phyloP scores from a whole-genome alignment of 176 grass and related monocot species.

The Zizania latifolia region DNA sequence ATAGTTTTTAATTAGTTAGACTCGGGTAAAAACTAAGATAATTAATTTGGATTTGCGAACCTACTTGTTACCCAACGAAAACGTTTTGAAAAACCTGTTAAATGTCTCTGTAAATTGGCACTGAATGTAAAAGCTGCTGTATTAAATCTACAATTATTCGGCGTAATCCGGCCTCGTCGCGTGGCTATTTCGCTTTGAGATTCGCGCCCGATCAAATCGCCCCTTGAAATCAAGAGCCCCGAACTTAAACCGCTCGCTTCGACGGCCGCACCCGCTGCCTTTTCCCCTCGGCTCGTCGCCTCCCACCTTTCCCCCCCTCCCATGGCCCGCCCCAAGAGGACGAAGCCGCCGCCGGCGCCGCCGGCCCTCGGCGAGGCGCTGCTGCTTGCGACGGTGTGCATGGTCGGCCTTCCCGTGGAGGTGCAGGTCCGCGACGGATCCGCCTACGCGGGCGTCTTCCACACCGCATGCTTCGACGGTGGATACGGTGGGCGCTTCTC shows the following conservation, averaged over 20 bases:
- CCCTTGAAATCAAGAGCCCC: not conserved
- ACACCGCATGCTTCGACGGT: slow-evolving; percentile 67
- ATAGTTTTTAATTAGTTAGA: too few species aligned
- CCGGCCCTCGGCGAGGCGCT: slow-evolving; percentile 42
- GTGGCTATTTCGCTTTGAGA: not conserved
- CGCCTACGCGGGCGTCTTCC: slow-evolving; percentile 84
- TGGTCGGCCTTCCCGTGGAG: slow-evolving; percentile 79
- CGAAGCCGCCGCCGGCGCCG: slow-evolving; percentile 28
- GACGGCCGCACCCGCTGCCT: not conserved
- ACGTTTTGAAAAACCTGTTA: too few species aligned
- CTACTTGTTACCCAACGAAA: too few species aligned
- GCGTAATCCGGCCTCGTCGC: not conserved
- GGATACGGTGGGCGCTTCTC: slow-evolving; percentile 44
- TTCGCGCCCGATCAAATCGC: not conserved
- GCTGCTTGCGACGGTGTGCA: slow-evolving; percentile 61
- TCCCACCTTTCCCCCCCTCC: too few species aligned
- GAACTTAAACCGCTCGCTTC: too few species aligned
- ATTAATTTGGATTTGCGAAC: too few species aligned
- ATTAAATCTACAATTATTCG: too few species aligned
- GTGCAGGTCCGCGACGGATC: slow-evolving; percentile 94
- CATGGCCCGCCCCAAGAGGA: slow-evolving; percentile 50
- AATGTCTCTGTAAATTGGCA: too few species aligned
- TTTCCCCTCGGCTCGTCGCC: slow-evolving; percentile 17
- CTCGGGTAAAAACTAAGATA: too few species aligned
- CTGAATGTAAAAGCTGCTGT: too few species aligned